Evolutionary conservation across 371 early-diverging fungal species (phyloP), one percentile per base, ranked within the genome.

Genomic region (Umbelopsis sp.): DNA sequence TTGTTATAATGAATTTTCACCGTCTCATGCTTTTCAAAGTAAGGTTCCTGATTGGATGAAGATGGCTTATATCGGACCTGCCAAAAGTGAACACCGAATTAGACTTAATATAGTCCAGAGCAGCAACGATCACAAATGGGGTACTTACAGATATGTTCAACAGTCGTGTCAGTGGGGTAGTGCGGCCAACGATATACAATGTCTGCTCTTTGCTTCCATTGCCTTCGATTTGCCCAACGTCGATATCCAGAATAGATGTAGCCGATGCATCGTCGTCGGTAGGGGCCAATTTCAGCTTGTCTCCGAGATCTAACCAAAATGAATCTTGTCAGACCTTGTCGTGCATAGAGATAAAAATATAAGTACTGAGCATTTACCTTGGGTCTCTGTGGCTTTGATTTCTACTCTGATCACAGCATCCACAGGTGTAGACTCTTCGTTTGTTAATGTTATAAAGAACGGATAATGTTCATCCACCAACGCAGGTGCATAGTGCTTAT

Each of bases 401-500:
- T 86, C 86, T n/a, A 82, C 74, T 45, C 70, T 70, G 1, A 88
- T 50, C 25, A 69, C 77, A 0, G 80, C 88, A 37, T 85, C 77
- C 14, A 90, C 76, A 2, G 76, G 66, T 37, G 86, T 80, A 11
- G 65, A 22, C 68, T 93, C 94, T 14, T 87, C 78, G 68, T 90
- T 94, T 14, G 76, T 74, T 5, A 93, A 69, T 5, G 77, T 83
- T 8, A 94, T 75, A 37, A 77, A 75, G 16, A 94, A 70, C 14
- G 85, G 82, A 70, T 88, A 90, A 29, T 83, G 71, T 64, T 93
- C 93, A 63, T 93, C 91, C 66, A 94, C 71, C 20, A 89, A 73
- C 0, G 89, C 92, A 9, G 92, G 93, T 7, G 90, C 76, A 14
- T 72, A 69, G 71, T 90, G 85, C 0, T 79, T 70, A 4, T 86